These are phyloP conservation scores for Lizonia empirigonia DNA, from an alignment of 2,329 filamentous ascomycete genomes.

Conservation along the genomic window DNA sequence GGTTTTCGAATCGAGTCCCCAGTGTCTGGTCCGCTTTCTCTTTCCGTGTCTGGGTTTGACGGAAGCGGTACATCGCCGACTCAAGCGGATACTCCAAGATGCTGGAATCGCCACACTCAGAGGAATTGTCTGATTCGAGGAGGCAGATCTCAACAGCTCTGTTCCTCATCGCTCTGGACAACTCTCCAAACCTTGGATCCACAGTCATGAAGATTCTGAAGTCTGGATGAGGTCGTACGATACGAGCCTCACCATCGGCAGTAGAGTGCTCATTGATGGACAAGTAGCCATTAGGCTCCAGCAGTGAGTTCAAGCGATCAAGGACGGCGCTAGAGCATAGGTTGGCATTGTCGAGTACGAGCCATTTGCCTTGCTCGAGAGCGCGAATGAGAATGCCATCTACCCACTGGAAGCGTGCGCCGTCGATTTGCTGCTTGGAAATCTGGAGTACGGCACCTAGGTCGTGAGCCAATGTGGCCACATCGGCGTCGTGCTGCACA, in stretches of 20 bases:
- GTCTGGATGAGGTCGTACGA: conserved; percentile 80
- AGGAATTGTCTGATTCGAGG: conserved; percentile 24
- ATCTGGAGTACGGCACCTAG: conserved; percentile 59
- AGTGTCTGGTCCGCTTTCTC: conserved; percentile 15
- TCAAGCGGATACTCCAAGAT: conserved; percentile 44
- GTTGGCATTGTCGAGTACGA: conserved; percentile 96
- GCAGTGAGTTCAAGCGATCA: conserved; percentile 89
- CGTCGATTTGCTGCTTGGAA: conserved; percentile 63
- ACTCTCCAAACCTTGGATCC: conserved; percentile 87
- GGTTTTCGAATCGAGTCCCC: conserved; percentile 42
- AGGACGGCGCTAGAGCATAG: conserved; percentile 94
- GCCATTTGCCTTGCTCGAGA: conserved; percentile 83
- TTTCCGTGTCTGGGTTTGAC: conserved; percentile 31
- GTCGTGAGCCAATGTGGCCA: conserved; percentile 51
- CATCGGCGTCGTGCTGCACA: conserved; percentile 20
- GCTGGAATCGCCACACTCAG: background rate
- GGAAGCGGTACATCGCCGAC: conserved; percentile 48
- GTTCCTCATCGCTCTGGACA: conserved; percentile 96
- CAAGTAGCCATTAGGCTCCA: conserved; percentile 86
- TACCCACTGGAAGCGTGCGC: conserved; percentile 92
- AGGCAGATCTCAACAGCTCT: conserved; percentile 89
- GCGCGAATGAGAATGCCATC: conserved; percentile 92
- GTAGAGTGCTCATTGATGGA: conserved; percentile 93
- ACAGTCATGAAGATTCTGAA: conserved; percentile 95
- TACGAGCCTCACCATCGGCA: conserved; percentile 76